Base-by-base conservation (phyloP, 495 filamentous ascomycete genomes). In the Articulospora tetracladia region DNA sequence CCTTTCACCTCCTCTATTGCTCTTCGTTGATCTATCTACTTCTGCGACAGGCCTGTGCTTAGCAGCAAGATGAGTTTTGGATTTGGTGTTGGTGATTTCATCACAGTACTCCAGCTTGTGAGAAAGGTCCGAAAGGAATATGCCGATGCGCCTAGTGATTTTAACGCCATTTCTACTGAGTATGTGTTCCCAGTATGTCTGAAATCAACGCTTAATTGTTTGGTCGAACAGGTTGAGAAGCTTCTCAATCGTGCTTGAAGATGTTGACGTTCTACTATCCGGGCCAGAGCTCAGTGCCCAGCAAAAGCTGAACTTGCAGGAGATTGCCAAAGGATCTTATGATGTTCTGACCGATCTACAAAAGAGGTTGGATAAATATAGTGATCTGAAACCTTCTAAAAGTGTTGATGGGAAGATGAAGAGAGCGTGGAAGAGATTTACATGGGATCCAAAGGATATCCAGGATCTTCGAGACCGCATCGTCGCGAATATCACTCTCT, bases 241-340 rank as follows among this genome's bases (percentile, higher is more conserved):
- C 36, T 62, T 72, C 78, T 90, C 58, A 68, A 76, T 53, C 25
- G 25, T 50, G 20, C 47, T 50, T 13, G n/a, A 50, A 19, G 47
- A 50, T 24, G 8, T 50, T 13, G 20, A 50, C 11, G n/a, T 53
- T 13, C 11, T 20, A 3, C 13, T 58, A 28, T 36, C 26, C 22
- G 28, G 36, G 2, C 24, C 19, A 20, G 56, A 54, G 28, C 58
- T 55, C 34, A 30, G 44, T 32, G 44, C 32, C 13, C 26, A 60
- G 28, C 32, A 60, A 32, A 53, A n/a, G n/a, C 46, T 6, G 24
- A 28, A 54, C 7, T 34, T 60, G n/a, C 3, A 54, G 20, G 50
- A 54, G 13, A 54, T 60, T 13, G 24, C 44, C 8, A 44, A 22
- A 10, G 26, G 47, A 6, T 59, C 44, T 27, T 25, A 19, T 15